Evolutionary conservation across 176 grass and related monocot species (phyloP).

Genomic region (Thalia dealbata): DNA sequence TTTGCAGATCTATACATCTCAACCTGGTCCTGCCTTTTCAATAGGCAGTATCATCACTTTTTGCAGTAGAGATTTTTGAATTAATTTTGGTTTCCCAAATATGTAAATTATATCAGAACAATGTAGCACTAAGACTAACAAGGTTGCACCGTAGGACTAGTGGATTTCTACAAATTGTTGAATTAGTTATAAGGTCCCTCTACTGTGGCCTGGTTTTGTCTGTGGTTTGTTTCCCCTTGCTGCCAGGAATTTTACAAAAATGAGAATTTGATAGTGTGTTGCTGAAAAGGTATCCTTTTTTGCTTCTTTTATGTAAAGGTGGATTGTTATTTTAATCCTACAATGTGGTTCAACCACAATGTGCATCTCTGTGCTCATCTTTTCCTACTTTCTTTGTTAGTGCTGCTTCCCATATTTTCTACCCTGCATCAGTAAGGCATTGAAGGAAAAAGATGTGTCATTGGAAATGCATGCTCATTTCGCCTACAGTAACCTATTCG

Average conservation of each 20-base stretch:
- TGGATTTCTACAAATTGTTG: background rate
- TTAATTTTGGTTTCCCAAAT: background rate
- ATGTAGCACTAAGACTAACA: background rate
- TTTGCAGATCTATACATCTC: background rate
- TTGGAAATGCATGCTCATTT: no score
- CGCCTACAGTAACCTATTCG: no score
- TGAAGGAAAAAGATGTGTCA: no score
- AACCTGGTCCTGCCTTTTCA: background rate
- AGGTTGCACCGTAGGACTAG: background rate
- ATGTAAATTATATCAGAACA: background rate
- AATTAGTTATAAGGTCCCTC: background rate
- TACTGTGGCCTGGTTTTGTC: background rate
- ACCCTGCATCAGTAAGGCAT: no score
- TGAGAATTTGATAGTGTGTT: no score
- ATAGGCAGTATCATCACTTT: background rate
- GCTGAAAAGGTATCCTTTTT: no score
- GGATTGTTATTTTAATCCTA: no score
- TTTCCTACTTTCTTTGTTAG: no score
- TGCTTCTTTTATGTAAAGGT: no score
- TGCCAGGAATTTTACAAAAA: background rate
- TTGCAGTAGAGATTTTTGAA: background rate
- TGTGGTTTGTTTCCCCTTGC: background rate
- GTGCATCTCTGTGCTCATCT: no score
- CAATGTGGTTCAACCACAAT: no score
- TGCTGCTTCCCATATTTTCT: no score